Evolutionary conservation across 2,329 filamentous ascomycete species (phyloP).

Genomic region (Fusarium globosum): DNA sequence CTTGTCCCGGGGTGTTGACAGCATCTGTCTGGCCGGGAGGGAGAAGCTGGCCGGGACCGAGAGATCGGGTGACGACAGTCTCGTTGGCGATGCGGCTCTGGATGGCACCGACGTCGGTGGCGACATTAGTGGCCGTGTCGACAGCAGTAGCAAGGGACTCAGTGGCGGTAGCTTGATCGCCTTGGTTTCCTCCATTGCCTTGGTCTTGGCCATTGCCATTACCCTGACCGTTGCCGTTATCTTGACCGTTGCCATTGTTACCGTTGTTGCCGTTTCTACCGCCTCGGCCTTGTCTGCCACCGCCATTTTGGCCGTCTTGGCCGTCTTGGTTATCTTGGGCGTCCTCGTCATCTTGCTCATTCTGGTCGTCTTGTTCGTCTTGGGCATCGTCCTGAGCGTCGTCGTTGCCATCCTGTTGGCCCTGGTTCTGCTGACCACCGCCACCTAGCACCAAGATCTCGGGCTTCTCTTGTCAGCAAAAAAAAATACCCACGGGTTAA

Average conservation of each 20-base stretch:
- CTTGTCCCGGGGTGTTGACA: not conserved
- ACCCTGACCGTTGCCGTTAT: not conserved
- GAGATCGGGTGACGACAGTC: not conserved
- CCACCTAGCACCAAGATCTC: not conserved
- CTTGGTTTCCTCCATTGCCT: not conserved
- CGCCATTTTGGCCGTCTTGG: not conserved
- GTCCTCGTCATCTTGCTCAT: not conserved
- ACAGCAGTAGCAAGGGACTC: not conserved
- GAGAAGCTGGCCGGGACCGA: not conserved
- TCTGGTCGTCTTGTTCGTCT: not conserved
- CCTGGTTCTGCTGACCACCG: not conserved
- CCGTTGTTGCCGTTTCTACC: not conserved
- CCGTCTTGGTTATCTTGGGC: not conserved
- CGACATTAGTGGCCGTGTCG: not conserved
- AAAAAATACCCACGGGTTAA: rapidly evolving
- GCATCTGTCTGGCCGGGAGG: not conserved
- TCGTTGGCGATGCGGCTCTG: conserved; percentile 1
- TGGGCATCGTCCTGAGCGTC: not conserved
- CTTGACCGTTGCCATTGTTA: not conserved
- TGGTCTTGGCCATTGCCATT: not conserved
- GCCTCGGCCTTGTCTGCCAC: not conserved
- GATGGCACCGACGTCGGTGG: not conserved
- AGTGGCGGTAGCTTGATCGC: not conserved
- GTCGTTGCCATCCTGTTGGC: not conserved
- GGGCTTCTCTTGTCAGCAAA: not conserved